Percentiles rank a stretch among this genome's conserved stretches.
Conservation (phyloP, 352 stramenopile genomes). For the Globisporangium mamillatum region DNA sequence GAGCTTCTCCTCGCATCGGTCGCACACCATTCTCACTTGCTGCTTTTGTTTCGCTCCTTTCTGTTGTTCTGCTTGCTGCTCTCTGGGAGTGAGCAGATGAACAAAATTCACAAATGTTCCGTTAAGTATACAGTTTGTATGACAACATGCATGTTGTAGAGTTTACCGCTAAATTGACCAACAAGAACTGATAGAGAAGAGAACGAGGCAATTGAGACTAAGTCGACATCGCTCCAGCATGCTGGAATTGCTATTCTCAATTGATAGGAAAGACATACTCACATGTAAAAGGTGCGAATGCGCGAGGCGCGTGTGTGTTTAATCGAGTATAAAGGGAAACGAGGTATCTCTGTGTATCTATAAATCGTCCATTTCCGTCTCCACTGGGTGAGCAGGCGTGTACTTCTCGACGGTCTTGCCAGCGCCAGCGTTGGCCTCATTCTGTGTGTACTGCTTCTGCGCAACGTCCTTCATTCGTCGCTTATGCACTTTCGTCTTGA, state of each 20-base stretch:
- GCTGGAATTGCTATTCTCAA: background rate
- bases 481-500: slow-evolving; percentile 87
- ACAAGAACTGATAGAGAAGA: background rate
- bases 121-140: background rate
- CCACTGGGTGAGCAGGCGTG: slow-evolving; percentile 47
- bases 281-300: background rate
- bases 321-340: background rate
- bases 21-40: slow-evolving; percentile 50
- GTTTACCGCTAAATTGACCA: background rate
- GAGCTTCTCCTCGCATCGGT: slow-evolving; percentile 76
- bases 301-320: background rate
- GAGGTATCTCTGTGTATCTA: slow-evolving; percentile 22
- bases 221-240: background rate
- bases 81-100: background rate
- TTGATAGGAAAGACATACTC: background rate
- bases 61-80: background rate
- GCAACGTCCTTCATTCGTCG: slow-evolving; percentile 86
- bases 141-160: background rate
- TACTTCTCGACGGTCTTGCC: slow-evolving; percentile 77
- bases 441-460: slow-evolving; percentile 88
- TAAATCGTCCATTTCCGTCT: slow-evolving; percentile 58
- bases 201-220: background rate
- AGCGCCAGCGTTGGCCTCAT: slow-evolving; percentile 70
- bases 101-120: background rate
- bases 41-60: background rate